These are phyloP conservation scores for Umbelopsis sp. DNA, from an alignment of 192 early-diverging fungal species.

Conservation along the genomic window DNA sequence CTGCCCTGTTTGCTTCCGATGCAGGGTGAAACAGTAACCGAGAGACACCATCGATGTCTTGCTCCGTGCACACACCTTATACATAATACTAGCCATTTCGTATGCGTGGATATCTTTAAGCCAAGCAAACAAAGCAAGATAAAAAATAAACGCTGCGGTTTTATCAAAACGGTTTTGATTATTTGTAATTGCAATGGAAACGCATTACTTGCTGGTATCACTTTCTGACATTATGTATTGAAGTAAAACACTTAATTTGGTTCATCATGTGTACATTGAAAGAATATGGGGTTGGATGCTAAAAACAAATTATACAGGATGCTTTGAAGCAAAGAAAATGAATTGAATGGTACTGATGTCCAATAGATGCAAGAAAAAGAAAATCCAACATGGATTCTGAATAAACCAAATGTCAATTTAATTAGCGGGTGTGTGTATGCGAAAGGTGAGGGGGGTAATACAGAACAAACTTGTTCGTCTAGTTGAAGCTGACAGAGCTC, in stretches of 20 bases:
- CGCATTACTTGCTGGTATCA: no score
- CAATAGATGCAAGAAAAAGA: neutral
- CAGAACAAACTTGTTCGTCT: neutral
- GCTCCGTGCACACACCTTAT: neutral
- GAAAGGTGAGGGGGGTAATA: neutral
- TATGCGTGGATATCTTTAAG: no score
- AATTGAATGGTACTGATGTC: neutral
- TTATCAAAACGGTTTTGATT: no score
- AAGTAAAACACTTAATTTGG: no score
- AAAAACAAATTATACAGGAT: neutral
- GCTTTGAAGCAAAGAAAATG: neutral
- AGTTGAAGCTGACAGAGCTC: slow-evolving; percentile 14
- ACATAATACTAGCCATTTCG: no score
- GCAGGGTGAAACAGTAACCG: slow-evolving; percentile 7
- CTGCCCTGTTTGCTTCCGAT: neutral
- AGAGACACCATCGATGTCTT: neutral
- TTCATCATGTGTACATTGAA: neutral
- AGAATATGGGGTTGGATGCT: neutral
- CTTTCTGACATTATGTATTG: no score
- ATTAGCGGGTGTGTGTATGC: neutral
- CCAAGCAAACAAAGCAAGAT: no score
- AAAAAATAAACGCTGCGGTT: no score
- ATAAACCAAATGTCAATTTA: neutral
- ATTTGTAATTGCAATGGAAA: no score
- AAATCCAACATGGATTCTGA: neutral